Evolutionary conservation across 495 filamentous ascomycete species (phyloP).

Genomic region (Neurospora sp.): DNA sequence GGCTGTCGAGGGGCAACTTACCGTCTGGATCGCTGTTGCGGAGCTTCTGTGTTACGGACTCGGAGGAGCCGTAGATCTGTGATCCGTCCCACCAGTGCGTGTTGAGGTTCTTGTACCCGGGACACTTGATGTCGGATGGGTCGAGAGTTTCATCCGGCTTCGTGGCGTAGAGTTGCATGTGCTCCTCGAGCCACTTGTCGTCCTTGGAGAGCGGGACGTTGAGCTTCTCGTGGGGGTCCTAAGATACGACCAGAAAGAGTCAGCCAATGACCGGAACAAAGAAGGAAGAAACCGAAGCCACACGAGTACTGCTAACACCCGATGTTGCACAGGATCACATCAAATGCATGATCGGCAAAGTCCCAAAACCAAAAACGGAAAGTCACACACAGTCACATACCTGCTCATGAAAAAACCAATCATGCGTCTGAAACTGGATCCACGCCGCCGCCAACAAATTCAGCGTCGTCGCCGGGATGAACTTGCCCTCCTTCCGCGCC

Average conservation of each 20-base stretch:
- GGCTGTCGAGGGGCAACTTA: conserved; percentile 21
- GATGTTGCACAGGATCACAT: background rate
- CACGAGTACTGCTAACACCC: background rate
- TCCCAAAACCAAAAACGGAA: background rate
- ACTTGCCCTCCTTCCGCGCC: conserved; percentile 17
- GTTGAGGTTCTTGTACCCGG: conserved; percentile 31
- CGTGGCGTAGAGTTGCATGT: conserved; percentile 24
- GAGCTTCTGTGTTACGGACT: conserved; percentile 22
- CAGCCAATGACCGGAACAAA: background rate
- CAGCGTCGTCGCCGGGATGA: conserved; percentile 32
- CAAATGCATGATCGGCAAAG: background rate
- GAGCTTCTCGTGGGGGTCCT: conserved; percentile 9
- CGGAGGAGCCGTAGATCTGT: conserved; percentile 35
- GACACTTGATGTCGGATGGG: conserved; percentile 21
- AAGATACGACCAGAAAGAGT: background rate
- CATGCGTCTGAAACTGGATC: conserved; percentile 39
- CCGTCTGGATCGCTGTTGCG: conserved; percentile 21
- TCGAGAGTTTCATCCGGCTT: conserved; percentile 20
- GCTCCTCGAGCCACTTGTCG: conserved; percentile 19
- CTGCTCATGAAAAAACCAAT: conserved; percentile 30
- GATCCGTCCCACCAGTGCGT: conserved; percentile 37
- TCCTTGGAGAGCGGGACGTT: conserved; percentile 19
- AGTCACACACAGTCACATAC: conserved; percentile 3
- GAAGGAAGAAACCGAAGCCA: background rate
- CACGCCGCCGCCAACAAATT: conserved; percentile 37